These are phyloP conservation scores for Parmelia sp. DNA, from an alignment of 495 filamentous ascomycete species.

Conservation along the genomic window DNA sequence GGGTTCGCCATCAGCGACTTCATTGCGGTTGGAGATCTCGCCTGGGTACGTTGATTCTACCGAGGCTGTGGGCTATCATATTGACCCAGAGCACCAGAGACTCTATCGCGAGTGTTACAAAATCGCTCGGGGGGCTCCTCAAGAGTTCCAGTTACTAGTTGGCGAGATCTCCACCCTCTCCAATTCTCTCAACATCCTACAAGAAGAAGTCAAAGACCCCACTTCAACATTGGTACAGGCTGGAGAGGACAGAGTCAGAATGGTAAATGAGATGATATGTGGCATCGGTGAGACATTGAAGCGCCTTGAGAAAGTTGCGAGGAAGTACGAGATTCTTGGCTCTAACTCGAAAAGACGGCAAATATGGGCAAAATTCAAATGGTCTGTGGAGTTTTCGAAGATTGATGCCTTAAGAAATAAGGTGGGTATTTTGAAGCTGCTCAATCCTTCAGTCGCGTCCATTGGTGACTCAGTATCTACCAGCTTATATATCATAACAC, in stretches of 20 bases:
- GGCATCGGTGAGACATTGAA: constrained; percentile 25
- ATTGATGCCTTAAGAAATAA: constrained; percentile 18
- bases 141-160: constrained; percentile 28
- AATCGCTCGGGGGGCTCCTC: constrained; percentile 24
- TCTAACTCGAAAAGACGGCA: constrained; percentile 15
- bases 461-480: not conserved
- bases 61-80: not conserved
- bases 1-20: constrained; percentile 27
- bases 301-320: constrained; percentile 23
- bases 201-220: constrained; percentile 27
- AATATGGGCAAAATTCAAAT: constrained; percentile 18
- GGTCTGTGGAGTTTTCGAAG: not conserved
- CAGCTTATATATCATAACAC: constrained; percentile 14
- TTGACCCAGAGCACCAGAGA: constrained; percentile 2
- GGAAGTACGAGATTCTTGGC: constrained; percentile 27
- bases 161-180: constrained; percentile 25
- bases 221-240: constrained; percentile 25
- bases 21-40: constrained; percentile 23
- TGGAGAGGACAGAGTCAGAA: constrained; percentile 26
- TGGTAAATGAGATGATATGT: constrained; percentile 28
- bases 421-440: not conserved
- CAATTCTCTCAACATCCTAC: constrained; percentile 26
- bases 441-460: not conserved
- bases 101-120: constrained; percentile 23
- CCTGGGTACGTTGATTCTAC: constrained; percentile 7